Conservation (phyloP, 2,329 filamentous ascomycete species). For the Pseudogymnoascus sp. region DNA sequence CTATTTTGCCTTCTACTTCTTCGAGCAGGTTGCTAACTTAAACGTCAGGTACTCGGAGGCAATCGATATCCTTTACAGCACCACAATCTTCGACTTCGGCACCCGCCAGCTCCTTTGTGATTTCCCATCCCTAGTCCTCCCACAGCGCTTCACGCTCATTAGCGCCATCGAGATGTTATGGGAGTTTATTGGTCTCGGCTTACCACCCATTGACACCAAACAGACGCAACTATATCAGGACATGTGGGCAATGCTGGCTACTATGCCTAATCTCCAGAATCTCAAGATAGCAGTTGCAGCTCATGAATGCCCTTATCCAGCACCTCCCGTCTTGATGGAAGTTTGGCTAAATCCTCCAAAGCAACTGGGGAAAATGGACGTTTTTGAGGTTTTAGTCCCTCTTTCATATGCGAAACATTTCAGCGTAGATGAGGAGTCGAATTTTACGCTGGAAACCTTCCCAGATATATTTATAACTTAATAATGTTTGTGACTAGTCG, state of each 20-base stretch:
- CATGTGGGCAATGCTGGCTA: conserved; percentile 2
- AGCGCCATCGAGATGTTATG: conserved; percentile 17
- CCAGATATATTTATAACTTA: not conserved
- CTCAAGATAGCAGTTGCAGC: conserved; percentile 1
- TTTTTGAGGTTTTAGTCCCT: conserved; percentile 7
- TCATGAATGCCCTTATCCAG: not conserved
- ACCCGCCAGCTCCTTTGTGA: conserved; percentile 19
- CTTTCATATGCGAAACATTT: not conserved
- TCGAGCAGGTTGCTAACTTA: not conserved
- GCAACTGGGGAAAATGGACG: not conserved
- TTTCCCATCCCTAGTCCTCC: conserved; percentile 18
- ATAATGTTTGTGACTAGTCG: not conserved
- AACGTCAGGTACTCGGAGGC: conserved; percentile 20
- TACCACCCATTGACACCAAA: not conserved
- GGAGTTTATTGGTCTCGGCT: conserved; percentile 13
- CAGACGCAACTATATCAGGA: not conserved
- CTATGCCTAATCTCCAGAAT: conserved; percentile 7
- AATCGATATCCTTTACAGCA: conserved; percentile 20
- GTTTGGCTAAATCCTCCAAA: conserved; percentile 6
- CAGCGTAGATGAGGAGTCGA: not conserved
- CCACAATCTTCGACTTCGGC: conserved; percentile 24
- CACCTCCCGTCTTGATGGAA: not conserved
- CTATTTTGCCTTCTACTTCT: not conserved
- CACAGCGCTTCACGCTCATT: conserved; percentile 21
- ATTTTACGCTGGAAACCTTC: not conserved